Base-by-base conservation (phyloP, 768 basidiomycete genomes). In the Pleurotus giganteus region DNA sequence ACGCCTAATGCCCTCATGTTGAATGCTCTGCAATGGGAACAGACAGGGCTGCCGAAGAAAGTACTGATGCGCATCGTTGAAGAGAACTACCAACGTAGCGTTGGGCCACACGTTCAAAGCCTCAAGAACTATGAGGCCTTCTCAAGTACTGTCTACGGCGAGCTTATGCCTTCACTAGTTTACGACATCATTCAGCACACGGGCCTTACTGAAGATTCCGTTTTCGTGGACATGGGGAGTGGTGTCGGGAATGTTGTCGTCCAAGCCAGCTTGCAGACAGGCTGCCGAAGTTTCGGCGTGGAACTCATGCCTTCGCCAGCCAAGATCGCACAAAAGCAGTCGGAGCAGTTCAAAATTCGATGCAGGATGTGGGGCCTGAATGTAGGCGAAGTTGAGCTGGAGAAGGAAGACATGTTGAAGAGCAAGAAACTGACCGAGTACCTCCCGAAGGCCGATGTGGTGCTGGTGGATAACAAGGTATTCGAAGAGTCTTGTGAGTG, bases 291-390 rank as follows among this genome's bases (percentile, higher is more conserved):
- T 55, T 91, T 85, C 63, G 93, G 93, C 2, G 82, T 89, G 50
- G 89, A 92, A 68, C 71, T 94, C 41, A 83, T 92, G 76, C 76
- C 79, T 4, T 82, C 81, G 34, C 92, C 95, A 0, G 89, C 94
- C 0, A 76, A 80, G 47, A 83, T 98, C n/a, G 96, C 92, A 21
- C 66, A 78, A 32, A 76, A 80, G 47, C 90, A 96, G 73, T 76
- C 85, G 54, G 76, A 75, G 41, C 92, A 98, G 66, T 85, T 91
- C 58, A 72, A 74, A 63, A 79, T 82, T 21, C 79, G 97, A 17
- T 90, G 89, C 71, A 76, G 84, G 56, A 91, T 98, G 89, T 99
- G 95, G 95, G 94, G 93, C 0, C 71, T 98, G 4, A 69, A 72
- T 13, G 79, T 86, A 58, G 89, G 93, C 4, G 78, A 85, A 2